Evolutionary conservation across 441 rosid genomes (phyloP), one percentile per base, ranked within the genome.

Genomic region (Mallotus japonicus): DNA sequence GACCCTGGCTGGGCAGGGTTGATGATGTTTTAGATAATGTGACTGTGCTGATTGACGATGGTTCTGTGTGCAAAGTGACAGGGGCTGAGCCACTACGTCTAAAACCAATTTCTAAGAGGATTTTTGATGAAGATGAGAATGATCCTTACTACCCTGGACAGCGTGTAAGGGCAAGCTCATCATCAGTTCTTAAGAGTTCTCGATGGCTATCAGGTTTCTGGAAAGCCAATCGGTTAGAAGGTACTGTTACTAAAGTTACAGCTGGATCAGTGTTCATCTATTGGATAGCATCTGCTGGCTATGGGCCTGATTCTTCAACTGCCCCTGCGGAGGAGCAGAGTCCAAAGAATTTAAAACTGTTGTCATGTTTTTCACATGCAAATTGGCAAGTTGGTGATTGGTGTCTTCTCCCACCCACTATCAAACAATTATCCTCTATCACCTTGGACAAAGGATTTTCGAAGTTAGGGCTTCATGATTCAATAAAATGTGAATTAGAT

Each of bases 371-470:
- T 81, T 79, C 92, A 16, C 97, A 93, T 84, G 91, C 95, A 54
- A 90, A 87, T 80, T 96, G 99, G 99, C 97, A 92, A 83, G 89
- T 96, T 24, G 97, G 97, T 81, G 98, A 93, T 79, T 87, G 97
- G 94, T 87, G 93, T 81, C 97, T 87, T 78, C 88, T 89, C 73
- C 91, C 91, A 64, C 85, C 91, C 54, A 58, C 76, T 46, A 47
- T 75, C 72, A 73, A 54, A 44, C 85, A 83, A 34, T 68, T 85
- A 69, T 77, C 91, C 20, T 80, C 88, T 2, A 63, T 76, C 78
- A 72, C 82, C 74, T 75, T 87, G 74, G 81, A 86, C 76, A 88
- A 80, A 61, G 86, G 80, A 73, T 76, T 87, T 55, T 85, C 90
- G 32, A 88, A 85, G 50, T 74, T 87, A 76, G 77, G 78, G 67